A percentile compares a stretch with the other conserved stretches of the same genome.
Evolutionary conservation across 768 basidiomycete genomes (phyloP).

Genomic region (Amanita polypyramis): DNA sequence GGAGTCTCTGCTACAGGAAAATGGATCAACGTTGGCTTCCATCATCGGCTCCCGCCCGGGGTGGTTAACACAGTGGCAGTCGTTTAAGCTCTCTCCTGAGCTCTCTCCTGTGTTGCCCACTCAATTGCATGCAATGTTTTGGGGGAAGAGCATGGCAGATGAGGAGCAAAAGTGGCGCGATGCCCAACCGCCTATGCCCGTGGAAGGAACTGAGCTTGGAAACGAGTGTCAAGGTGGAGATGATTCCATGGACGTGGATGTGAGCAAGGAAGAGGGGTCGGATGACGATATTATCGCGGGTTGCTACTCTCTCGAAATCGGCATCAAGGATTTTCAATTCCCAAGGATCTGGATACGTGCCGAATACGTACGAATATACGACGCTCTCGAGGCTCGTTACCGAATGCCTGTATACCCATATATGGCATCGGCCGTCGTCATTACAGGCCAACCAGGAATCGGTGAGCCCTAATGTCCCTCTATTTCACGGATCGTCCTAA

Average conservation of each 20-base stretch:
- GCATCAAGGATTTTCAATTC: neutral
- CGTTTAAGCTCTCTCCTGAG: slow-evolving; percentile 1
- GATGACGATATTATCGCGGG: no score
- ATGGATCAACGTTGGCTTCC: slow-evolving; percentile 8
- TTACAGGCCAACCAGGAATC: no score
- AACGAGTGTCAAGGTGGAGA: slow-evolving; percentile 2
- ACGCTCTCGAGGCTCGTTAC: slow-evolving; percentile 6
- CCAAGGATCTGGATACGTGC: slow-evolving; percentile 8
- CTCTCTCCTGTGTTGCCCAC: slow-evolving; percentile 2
- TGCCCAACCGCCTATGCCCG: slow-evolving; percentile 1
- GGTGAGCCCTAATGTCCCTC: slow-evolving; percentile 10
- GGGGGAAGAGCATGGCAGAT: slow-evolving; percentile 10
- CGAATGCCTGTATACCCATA: neutral
- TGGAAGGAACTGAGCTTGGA: slow-evolving; percentile 1
- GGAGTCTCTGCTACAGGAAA: slow-evolving; percentile 3
- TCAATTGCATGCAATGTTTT: slow-evolving; percentile 10
- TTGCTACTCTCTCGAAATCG: no score
- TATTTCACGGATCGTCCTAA: slow-evolving; percentile 4
- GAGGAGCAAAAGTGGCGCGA: slow-evolving; percentile 7
- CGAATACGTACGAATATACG: slow-evolving; percentile 9
- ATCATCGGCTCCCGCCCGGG: slow-evolving; percentile 5
- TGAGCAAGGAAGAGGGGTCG: no score
- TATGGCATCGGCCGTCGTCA: slow-evolving; percentile 7
- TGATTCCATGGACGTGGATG: no score
- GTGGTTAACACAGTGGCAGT: slow-evolving; percentile 3